These are phyloP conservation scores for Aspergillus hortae DNA, from an alignment of 2,329 filamentous ascomycete species.

Conservation along the genomic window DNA sequence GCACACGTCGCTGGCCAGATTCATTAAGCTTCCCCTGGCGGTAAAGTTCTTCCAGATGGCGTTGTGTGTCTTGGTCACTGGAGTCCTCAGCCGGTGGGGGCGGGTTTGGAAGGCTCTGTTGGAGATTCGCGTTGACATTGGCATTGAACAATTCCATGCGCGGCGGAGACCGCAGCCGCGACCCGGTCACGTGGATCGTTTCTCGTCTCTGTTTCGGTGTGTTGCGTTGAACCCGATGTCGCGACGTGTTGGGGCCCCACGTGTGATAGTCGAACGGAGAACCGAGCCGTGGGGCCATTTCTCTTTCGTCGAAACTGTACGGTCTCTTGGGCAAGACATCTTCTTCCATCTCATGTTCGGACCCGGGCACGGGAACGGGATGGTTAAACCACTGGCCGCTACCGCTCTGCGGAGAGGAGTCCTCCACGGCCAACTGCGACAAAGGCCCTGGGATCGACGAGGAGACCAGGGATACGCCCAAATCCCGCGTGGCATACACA, in stretches of 20 bases:
- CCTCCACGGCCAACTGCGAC: constrained; percentile 30
- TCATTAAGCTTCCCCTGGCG: constrained; percentile 40
- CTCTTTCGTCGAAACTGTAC: constrained; percentile 16
- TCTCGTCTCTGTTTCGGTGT: constrained; percentile 36
- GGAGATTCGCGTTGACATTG: constrained; percentile 38
- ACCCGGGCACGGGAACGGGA: constrained; percentile 18
- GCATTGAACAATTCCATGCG: constrained; percentile 49
- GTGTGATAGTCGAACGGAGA: constrained; percentile 50
- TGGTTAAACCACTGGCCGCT: constrained; percentile 36
- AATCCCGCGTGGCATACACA: constrained; percentile 42
- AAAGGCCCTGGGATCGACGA: constrained; percentile 38
- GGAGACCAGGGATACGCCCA: constrained; percentile 43
- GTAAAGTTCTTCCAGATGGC: constrained; percentile 49
- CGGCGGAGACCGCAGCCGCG: constrained; percentile 50
- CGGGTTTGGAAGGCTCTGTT: constrained; percentile 34
- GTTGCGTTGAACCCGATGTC: constrained; percentile 27
- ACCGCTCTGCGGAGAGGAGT: constrained; percentile 20
- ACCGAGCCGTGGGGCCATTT: constrained; percentile 41
- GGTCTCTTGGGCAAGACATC: constrained; percentile 10
- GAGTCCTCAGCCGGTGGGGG: constrained; percentile 39
- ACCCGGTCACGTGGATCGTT: constrained; percentile 44
- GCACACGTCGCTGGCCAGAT: constrained; percentile 53
- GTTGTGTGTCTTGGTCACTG: constrained; percentile 57
- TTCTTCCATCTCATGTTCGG: constrained; percentile 6
- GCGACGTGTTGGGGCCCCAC: constrained; percentile 44